These are phyloP conservation scores for Sporisorium scitamineum DNA, from an alignment of 1,284 basidiomycete genomes.

Conservation along the genomic window DNA sequence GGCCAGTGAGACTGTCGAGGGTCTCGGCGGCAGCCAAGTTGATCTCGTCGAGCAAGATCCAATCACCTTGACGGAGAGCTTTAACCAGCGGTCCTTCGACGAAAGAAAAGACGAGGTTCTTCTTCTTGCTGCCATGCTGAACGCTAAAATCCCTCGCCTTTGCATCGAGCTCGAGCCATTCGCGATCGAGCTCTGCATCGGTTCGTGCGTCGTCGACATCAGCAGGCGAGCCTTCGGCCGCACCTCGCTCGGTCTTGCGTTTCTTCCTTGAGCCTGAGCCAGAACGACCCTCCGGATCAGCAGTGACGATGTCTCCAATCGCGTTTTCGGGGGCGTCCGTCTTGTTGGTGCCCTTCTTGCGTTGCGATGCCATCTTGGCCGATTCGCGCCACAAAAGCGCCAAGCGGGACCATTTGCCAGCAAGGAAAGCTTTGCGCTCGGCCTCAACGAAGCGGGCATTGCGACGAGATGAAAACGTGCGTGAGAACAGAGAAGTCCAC, in stretches of 20 bases:
- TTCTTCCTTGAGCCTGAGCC: constrained; percentile 59
- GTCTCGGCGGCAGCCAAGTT: constrained; percentile 96
- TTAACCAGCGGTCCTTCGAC: constrained; percentile 96
- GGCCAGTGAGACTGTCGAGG: constrained; percentile 87
- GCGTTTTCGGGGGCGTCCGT: neutral
- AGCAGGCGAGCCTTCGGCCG: constrained; percentile 41
- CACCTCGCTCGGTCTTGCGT: constrained; percentile 58
- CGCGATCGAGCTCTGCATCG: constrained; percentile 48
- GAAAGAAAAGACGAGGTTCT: constrained; percentile 78
- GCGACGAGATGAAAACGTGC: constrained; percentile 89
- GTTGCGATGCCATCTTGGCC: constrained; percentile 72
- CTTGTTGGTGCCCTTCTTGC: constrained; percentile 71
- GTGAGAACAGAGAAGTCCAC: constrained; percentile 86
- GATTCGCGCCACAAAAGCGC: constrained; percentile 88
- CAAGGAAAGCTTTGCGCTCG: constrained; percentile 83
- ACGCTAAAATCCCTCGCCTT: constrained; percentile 83
- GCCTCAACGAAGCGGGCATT: constrained; percentile 89
- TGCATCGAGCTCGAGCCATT: constrained; percentile 74
- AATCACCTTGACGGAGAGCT: constrained; percentile 88
- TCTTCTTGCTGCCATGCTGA: constrained; percentile 57
- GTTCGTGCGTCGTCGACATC: constrained; percentile 42
- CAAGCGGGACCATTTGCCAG: constrained; percentile 86
- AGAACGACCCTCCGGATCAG: constrained; percentile 16
- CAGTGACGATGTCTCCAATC: constrained; percentile 12
- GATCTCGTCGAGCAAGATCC: constrained; percentile 96